Evolutionary conservation across 345 rosid genomes (phyloP).

Genomic region (Microcos paniculata): DNA sequence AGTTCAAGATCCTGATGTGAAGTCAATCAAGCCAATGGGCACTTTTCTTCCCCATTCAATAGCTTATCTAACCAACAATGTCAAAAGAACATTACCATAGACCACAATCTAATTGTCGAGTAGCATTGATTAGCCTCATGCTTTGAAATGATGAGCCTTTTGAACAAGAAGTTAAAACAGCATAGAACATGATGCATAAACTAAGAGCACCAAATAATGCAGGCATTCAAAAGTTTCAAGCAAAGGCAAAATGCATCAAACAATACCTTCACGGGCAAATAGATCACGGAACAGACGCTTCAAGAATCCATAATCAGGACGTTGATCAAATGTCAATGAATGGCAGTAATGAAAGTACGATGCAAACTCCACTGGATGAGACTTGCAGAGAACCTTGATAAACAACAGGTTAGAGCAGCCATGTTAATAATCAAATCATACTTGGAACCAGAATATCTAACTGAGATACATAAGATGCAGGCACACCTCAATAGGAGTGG

Average conservation of each 20-base stretch:
- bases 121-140: not conserved
- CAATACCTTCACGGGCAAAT: slow-evolving; percentile 73
- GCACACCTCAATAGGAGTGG: slow-evolving; percentile 89
- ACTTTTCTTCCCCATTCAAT: not conserved
- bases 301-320: slow-evolving; percentile 86
- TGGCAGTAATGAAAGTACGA: slow-evolving; percentile 90
- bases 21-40: not conserved
- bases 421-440: slow-evolving; percentile 3
- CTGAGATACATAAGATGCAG: not conserved
- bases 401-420: not conserved
- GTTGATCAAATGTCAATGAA: slow-evolving; percentile 74
- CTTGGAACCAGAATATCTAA: not conserved
- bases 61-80: not conserved
- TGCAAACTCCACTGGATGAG: slow-evolving; percentile 63
- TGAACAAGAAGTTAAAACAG: not conserved
- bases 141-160: not conserved
- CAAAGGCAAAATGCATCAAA: not conserved
- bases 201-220: not conserved
- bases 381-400: slow-evolving; percentile 73
- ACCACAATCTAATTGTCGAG: not conserved
- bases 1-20: not conserved
- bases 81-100: not conserved
- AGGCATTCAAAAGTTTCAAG: not conserved
- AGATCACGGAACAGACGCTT: slow-evolving; percentile 77
- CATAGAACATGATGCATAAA: not conserved